Evolutionary conservation across 345 rosid species (phyloP).

Genomic region (Moricandia moricandioides): DNA sequence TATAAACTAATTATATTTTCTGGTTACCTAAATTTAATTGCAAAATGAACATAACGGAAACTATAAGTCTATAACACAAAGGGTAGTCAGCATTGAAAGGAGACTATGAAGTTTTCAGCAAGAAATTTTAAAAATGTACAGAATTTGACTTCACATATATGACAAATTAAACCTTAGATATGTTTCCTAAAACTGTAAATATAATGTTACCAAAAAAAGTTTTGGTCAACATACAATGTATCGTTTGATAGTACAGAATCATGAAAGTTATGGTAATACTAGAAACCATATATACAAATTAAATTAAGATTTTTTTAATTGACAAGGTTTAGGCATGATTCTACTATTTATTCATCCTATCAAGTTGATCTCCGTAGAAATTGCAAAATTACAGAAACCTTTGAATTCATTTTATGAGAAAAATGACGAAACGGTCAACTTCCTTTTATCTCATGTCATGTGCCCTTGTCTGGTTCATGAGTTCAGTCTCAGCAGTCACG

Average conservation of each 20-base stretch:
- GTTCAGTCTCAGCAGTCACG: slow-evolving; percentile 14
- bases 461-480: background rate
- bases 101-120: background rate
- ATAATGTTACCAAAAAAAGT: background rate
- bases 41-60: background rate
- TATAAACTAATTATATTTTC: background rate
- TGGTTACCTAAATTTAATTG: background rate
- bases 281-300: background rate
- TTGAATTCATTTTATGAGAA: background rate
- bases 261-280: background rate
- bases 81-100: background rate
- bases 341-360: background rate
- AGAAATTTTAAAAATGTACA: background rate
- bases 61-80: background rate
- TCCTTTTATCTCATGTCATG: background rate
- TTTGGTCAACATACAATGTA: background rate
- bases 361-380: background rate
- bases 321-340: background rate
- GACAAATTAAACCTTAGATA: background rate
- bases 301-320: background rate
- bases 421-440: background rate
- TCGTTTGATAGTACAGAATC: background rate
- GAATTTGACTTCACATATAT: background rate
- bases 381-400: background rate
- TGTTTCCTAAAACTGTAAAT: background rate